Base-by-base conservation (phyloP, 2,329 filamentous ascomycete species). In the Tolypocladium tundrense region DNA sequence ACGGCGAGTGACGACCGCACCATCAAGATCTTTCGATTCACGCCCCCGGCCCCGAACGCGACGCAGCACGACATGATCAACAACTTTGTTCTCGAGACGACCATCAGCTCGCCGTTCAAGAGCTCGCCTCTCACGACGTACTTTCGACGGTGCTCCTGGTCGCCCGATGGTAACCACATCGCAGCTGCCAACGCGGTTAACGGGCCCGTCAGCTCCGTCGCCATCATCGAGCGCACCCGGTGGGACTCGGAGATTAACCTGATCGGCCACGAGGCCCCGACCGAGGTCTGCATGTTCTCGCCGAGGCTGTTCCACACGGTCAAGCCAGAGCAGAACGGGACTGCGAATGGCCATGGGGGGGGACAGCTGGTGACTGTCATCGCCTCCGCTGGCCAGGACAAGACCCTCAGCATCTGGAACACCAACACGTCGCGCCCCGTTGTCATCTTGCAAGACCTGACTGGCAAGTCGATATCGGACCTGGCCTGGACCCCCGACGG, bases 231-330 rank as follows among this genome's bases (percentile, higher is more conserved):
- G 68, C 88, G 94, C 64, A 88, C 90, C 21, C 84, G 84, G 42
- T 99, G 95, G 94, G 91, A 96, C 67, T 91, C 91, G 62, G 91
- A 99, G 68, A 97, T 97, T 75, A 97, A 96, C 70, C 74, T 99
- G 60, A 97, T 99, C 60, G 94, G 94, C 10, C 94, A 99, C 69
- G 94, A 99, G 78, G 93, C 90, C 0, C 94, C 94, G 0, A 94
- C 95, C 0, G 94, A 99, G 74, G 94, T 99, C 3, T 97, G 93
- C 77, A 90, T 94, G 63, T 99, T 99, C 71, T 97, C 94, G 1
- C 95, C 95, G 0, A 82, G 94, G 61, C 76, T 99, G 27, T 99
- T 97, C 68, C 84, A 88, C 59, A 86, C 86, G 16, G 81, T 83
- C 56, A 84, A 91, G 54, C 89, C 88, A 0, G 66, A 75, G 7